Base-by-base conservation (phyloP, 73 alveolate species). In the Stentor coeruleus region DNA sequence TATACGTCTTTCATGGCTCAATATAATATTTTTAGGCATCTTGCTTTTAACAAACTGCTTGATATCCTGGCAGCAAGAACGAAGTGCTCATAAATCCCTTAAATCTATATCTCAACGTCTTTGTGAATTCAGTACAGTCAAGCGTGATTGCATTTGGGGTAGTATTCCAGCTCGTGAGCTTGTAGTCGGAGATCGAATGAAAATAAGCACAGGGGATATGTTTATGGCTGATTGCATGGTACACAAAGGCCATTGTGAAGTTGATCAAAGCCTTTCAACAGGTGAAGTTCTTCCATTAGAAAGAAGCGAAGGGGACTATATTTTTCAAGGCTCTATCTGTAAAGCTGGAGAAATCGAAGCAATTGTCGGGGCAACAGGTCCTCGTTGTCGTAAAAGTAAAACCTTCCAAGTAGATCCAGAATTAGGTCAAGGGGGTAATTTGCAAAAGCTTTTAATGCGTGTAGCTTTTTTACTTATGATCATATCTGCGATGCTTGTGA, bases 121-220 rank as follows among this genome's bases (percentile, higher is more conserved):
- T 15, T 28, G 86, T 1, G 59, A 14, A 28, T n/a, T 1, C 33
- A 41, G 86, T 26, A 41, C 11, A 58, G 86, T 79, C 41, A 79
- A 58, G 38, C 20, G 87, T 59, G 35, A 57, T 38, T 84, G 87
- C 15, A 30, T 38, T 6, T 59, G 84, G 59, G 31, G 3, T 0
- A 60, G 60, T 1, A 6, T 81, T 36, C 36, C 38, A 4, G 35
- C 88, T 11, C 81, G 89, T 40, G 91, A 84, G 66, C 85, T 86
- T 37, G 84, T 86, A 35, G 86, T 59, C 14, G 92, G 92, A 3
- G 92, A 86, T 59, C n/a, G 82, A 26, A 59, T 86, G 3, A 38
- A 74, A 38, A 41, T 86, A 49, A 38, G 4, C 33, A 33, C 35
- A 42, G 92, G 92, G 33, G 88, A 74, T 57, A 84, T 84, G 41